Conservation (phyloP, 2,329 filamentous ascomycete species). For the Aschersonia sp. region DNA sequence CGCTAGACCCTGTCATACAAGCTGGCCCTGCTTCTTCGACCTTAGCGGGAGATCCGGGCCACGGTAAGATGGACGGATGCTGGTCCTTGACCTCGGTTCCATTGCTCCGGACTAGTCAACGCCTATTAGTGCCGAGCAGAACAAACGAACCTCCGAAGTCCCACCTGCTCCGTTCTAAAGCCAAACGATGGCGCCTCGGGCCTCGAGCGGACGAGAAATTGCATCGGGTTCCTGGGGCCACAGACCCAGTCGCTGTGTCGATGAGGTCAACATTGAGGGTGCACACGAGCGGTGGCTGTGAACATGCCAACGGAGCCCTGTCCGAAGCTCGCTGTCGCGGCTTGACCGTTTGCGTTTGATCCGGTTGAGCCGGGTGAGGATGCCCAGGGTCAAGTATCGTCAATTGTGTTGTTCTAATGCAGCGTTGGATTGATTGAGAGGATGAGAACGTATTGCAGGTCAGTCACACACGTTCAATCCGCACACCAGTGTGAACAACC, state of each 20-base stretch:
- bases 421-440: too few relatives aligned
- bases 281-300: too few relatives aligned
- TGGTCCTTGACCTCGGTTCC: neutral
- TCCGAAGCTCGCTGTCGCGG: too few relatives aligned
- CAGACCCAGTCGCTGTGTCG: neutral
- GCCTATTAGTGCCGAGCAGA: neutral
- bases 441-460: too few relatives aligned
- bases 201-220: neutral
- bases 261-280: too few relatives aligned
- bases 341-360: too few relatives aligned
- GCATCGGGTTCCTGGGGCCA: neutral
- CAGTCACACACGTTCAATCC: too few relatives aligned
- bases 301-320: too few relatives aligned
- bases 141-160: neutral
- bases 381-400: too few relatives aligned
- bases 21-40: neutral
- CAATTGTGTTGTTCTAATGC: too few relatives aligned
- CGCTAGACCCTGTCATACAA: neutral
- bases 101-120: neutral
- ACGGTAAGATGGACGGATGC: neutral
- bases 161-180: neutral
- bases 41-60: neutral
- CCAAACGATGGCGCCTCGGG: neutral
- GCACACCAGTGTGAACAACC: too few relatives aligned
- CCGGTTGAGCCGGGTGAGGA: too few relatives aligned